Conservation (phyloP, 2,329 filamentous ascomycete genomes). For the Xylariaceae sp. region DNA sequence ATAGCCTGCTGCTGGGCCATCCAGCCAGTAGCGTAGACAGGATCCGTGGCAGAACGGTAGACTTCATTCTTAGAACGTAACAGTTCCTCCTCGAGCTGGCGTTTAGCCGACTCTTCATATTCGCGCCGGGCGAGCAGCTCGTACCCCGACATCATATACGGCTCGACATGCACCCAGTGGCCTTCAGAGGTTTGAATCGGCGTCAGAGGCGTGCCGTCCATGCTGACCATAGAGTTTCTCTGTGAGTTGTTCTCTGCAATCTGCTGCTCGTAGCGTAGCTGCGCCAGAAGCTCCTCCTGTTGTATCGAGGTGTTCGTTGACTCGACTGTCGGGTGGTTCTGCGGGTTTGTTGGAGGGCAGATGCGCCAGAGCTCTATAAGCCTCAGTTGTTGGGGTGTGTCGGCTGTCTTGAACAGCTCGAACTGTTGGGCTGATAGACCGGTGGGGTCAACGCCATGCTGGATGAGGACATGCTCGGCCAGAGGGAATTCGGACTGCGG, state of each 20-base stretch:
- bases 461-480: constrained; percentile 55
- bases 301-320: constrained; percentile 52
- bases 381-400: constrained; percentile 65
- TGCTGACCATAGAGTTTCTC: constrained; percentile 42
- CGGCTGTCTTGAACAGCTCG: constrained; percentile 73
- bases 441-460: constrained; percentile 66
- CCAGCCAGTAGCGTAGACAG: constrained; percentile 57
- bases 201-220: constrained; percentile 50
- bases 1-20: constrained; percentile 52
- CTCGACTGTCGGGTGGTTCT: constrained; percentile 50
- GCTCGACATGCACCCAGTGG: constrained; percentile 57
- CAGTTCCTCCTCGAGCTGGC: constrained; percentile 31
- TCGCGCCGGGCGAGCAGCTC: constrained; percentile 64
- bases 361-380: constrained; percentile 84
- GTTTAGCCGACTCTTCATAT: constrained; percentile 49
- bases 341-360: constrained; percentile 61
- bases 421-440: constrained; percentile 71
- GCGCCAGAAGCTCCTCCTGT: constrained; percentile 57
- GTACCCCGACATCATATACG: constrained; percentile 83
- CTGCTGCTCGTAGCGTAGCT: constrained; percentile 55
- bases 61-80: constrained; percentile 34
- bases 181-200: constrained; percentile 50
- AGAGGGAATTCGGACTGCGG: constrained; percentile 45
- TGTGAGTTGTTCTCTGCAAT: constrained; percentile 42
- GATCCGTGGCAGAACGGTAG: constrained; percentile 60